A percentile compares a stretch with the other conserved stretches of the same genome.
phyloP scores from a whole-genome alignment of 495 filamentous ascomycete genomes.

The Talaromyces liani region DNA sequence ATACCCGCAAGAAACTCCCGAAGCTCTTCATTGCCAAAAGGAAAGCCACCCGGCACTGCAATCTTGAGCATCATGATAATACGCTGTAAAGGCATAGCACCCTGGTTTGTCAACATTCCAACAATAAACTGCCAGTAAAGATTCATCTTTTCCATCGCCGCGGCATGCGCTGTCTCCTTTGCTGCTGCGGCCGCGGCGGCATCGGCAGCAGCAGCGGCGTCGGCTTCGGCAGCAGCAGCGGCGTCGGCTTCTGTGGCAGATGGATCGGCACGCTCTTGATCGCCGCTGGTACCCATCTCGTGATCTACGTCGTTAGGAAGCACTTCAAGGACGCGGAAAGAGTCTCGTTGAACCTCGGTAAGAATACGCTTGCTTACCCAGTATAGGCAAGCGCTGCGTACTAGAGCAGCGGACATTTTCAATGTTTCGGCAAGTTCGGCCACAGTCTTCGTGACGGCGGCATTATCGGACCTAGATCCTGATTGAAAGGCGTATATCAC shows the following conservation, averaged over 20 bases:
- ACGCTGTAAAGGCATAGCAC: conserved; percentile 67
- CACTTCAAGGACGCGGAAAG: conserved; percentile 57
- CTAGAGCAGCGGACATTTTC: conserved; percentile 68
- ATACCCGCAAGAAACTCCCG: conserved; percentile 69
- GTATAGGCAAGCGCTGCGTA: conserved; percentile 72
- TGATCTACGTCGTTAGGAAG: conserved; percentile 42
- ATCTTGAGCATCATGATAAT: conserved; percentile 93
- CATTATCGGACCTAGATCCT: conserved; percentile 11
- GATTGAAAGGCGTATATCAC: conserved; percentile 81
- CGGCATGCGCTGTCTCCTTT: conserved; percentile 37
- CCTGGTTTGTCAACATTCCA: conserved; percentile 90
- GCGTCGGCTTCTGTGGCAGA: conserved; percentile 26
- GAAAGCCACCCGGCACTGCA: conserved; percentile 77
- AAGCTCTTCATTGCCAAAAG: conserved; percentile 70
- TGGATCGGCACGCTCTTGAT: conserved; percentile 25
- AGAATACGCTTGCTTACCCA: conserved; percentile 81
- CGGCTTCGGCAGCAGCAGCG: conserved; percentile 26
- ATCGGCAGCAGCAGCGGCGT: conserved; percentile 41
- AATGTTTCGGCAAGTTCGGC: conserved; percentile 56
- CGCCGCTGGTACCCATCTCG: conserved; percentile 10
- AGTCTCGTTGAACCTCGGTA: conserved; percentile 43
- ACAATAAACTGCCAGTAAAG: conserved; percentile 87
- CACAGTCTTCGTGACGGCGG: conserved; percentile 44
- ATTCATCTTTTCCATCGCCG: conserved; percentile 66
- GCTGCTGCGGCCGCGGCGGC: conserved; percentile 41